phyloP scores from a whole-genome alignment of 2,329 filamentous ascomycete species.

The Penicillium sp. region DNA sequence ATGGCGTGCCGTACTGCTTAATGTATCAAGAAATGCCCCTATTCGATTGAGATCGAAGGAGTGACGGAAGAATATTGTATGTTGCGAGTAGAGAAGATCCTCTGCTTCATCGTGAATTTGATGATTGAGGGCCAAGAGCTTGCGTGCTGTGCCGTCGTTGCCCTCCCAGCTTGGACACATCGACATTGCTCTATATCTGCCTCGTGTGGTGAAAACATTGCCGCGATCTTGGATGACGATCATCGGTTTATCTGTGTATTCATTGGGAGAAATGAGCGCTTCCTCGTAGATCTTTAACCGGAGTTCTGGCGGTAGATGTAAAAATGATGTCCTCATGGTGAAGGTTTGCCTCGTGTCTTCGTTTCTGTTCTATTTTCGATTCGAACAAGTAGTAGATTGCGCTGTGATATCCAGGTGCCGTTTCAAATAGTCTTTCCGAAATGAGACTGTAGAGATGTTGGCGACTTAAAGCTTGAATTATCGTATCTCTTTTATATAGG shows the following conservation, averaged over 20 bases:
- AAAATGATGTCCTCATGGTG: conserved; percentile 22
- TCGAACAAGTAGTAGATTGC: not conserved
- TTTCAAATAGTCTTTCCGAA: no score
- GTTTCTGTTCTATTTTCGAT: conserved; percentile 3
- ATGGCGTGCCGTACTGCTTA: conserved; percentile 35
- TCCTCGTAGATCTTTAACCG: conserved; percentile 42
- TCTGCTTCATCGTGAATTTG: conserved; percentile 43
- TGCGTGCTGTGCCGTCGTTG: conserved; percentile 36
- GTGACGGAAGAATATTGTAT: conserved; percentile 43
- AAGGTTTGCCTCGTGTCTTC: not conserved
- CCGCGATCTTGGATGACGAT: conserved; percentile 40
- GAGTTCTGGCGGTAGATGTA: conserved; percentile 35
- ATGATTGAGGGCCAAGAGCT: conserved; percentile 36
- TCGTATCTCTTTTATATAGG: not conserved
- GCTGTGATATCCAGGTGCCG: not conserved
- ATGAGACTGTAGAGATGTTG: no score
- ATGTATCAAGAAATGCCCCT: conserved; percentile 36
- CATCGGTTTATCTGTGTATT: conserved; percentile 36
- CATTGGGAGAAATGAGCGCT: conserved; percentile 34
- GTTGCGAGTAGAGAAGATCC: conserved; percentile 37
- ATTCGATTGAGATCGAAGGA: conserved; percentile 37
- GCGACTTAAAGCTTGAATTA: not conserved
- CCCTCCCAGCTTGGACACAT: conserved; percentile 41
- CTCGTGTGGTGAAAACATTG: conserved; percentile 36
- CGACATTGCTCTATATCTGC: conserved; percentile 35